Evolutionary conservation across 1,284 basidiomycete species (phyloP).

Genomic region (Cerrena zonata): DNA sequence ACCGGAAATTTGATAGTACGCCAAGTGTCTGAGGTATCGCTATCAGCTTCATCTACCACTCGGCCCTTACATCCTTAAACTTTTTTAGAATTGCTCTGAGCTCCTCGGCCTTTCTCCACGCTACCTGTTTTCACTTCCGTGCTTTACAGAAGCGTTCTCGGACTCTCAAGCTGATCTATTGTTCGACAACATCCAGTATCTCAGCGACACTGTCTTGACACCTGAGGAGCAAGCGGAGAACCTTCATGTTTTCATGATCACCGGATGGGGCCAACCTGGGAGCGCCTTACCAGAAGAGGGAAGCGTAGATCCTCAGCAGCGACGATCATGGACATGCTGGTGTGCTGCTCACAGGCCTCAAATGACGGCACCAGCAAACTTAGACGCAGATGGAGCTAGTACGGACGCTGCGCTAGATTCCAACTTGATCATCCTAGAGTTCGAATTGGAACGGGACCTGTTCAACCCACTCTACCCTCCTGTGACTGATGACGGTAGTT

Average conservation of each 20-base stretch:
- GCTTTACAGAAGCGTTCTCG: conserved; percentile 71
- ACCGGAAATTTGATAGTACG: conserved; percentile 58
- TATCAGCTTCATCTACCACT: not conserved
- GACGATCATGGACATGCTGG: conserved; percentile 77
- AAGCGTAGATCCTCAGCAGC: conserved; percentile 30
- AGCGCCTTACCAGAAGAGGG: conserved; percentile 33
- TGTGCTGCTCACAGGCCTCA: conserved; percentile 71
- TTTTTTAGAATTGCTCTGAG: conserved; percentile 54
- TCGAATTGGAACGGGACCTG: conserved; percentile 72
- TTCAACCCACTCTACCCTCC: conserved; percentile 69
- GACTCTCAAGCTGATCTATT: conserved; percentile 67
- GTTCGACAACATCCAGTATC: conserved; percentile 74
- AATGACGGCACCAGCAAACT: conserved; percentile 19
- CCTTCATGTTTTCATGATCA: conserved; percentile 69
- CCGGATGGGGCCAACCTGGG: conserved; percentile 66
- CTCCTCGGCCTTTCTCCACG: conserved; percentile 71
- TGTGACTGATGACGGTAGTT: conserved; percentile 10
- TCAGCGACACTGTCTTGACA: conserved; percentile 46
- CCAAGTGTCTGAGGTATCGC: conserved; percentile 78
- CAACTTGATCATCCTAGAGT: conserved; percentile 67
- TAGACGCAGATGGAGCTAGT: conserved; percentile 7
- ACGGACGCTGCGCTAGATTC: conserved; percentile 15
- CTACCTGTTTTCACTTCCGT: conserved; percentile 74
- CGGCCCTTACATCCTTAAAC: conserved; percentile 9
- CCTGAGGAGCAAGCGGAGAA: conserved; percentile 48